phyloP scores from a whole-genome alignment of 2,329 filamentous ascomycete genomes.

The Beauveria rudraprayagi region DNA sequence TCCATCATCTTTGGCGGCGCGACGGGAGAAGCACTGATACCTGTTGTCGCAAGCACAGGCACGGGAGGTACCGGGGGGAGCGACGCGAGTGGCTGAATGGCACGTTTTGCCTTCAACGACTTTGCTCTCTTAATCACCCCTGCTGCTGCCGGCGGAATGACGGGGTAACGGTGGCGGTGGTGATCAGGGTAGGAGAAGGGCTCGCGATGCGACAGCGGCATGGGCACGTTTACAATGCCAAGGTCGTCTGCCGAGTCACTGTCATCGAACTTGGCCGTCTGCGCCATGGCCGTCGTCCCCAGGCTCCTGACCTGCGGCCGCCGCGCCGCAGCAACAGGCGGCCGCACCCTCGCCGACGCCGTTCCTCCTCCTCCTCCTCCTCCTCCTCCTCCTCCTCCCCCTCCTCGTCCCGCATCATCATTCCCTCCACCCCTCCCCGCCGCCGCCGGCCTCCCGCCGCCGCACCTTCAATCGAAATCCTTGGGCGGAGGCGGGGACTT shows the following conservation, averaged over 20 bases:
- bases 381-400: background rate
- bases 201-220: slow-evolving; percentile 13
- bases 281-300: slow-evolving; percentile 29
- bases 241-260: slow-evolving; percentile 21
- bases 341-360: background rate
- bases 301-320: slow-evolving; percentile 24
- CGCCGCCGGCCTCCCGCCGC: slow-evolving; percentile 30
- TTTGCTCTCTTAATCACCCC: slow-evolving; percentile 14
- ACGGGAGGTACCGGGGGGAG: slow-evolving; percentile 22
- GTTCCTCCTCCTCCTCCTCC: background rate
- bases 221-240: slow-evolving; percentile 18
- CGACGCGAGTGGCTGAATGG: slow-evolving; percentile 17
- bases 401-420: background rate
- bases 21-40: background rate
- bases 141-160: slow-evolving; percentile 20
- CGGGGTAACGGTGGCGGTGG: background rate
- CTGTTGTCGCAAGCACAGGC: slow-evolving; percentile 9
- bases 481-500: slow-evolving; percentile 35
- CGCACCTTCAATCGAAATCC: slow-evolving; percentile 44
- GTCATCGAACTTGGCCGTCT: slow-evolving; percentile 25
- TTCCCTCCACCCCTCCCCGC: slow-evolving; percentile 4
- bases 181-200: slow-evolving; percentile 16
- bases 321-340: background rate
- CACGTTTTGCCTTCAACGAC: background rate
- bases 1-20: background rate